Evolutionary conservation across 768 basidiomycete genomes (phyloP).

Genomic region (Termitomyces sp.): DNA sequence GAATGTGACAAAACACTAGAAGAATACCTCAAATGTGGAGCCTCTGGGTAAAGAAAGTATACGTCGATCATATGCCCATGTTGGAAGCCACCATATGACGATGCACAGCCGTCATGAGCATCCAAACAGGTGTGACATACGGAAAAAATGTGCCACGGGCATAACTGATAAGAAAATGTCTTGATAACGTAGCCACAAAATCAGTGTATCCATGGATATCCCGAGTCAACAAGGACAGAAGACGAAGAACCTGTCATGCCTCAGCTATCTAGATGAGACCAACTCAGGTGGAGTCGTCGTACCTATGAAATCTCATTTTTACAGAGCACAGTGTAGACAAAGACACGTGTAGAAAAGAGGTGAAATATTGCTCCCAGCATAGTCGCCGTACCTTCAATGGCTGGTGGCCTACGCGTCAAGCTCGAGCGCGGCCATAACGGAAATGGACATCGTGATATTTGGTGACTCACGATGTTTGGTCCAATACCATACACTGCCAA

Average conservation of each 20-base stretch:
- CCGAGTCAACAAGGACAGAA: conserved; percentile 1
- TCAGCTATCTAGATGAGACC: not conserved
- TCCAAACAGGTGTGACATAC: not conserved
- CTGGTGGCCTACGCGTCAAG: not conserved
- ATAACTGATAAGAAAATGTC: not conserved
- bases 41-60: not conserved
- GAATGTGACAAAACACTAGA: not conserved
- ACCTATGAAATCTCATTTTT: not conserved
- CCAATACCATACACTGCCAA: conserved; percentile 1
- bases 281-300: not conserved
- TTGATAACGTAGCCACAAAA: not conserved
- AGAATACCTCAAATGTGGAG: not conserved
- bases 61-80: not conserved
- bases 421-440: conserved; percentile 4
- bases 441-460: conserved; percentile 10
- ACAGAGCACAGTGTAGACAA: not conserved
- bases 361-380: not conserved
- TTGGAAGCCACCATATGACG: not conserved
- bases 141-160: not conserved
- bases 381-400: not conserved
- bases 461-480: conserved; percentile 1
- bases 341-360: not conserved
- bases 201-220: not conserved
- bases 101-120: not conserved
- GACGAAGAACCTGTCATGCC: not conserved